Base-by-base conservation (phyloP, 768 basidiomycete species). In the Pleurotus salmoneostramineus region DNA sequence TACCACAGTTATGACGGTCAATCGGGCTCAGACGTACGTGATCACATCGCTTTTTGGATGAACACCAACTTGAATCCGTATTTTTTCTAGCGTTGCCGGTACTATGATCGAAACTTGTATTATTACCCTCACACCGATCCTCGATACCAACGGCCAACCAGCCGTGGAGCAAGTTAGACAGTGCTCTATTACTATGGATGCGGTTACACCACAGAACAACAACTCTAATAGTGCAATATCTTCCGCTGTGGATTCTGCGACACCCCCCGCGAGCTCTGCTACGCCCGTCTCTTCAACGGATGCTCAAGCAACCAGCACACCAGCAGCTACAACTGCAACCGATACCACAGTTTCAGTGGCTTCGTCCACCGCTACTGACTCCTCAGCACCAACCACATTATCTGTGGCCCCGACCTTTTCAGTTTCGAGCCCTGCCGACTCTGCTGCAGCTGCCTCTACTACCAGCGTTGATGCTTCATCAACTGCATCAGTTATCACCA, bases 101-200 rank as follows among this genome's bases (percentile, higher is more conserved):
- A 67, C 69, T 32, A 71, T 84, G 68, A 81, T 74, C 43, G 75
- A 84, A 71, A 83, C 77, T n/a, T 89, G 87, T 66, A 73, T 78
- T 7, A 71, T 84, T 49, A 80, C 81, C 7, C 73, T 87, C 48
- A 84, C 80, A 3, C 85, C 83, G 5, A 74, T 80, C 45, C 79
- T 73, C 51, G 80, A 77, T 62, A 65, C 68, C 3, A 71, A 77
- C 61, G 85, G 84, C 14, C 63, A 77, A n/a, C 71, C 72, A 44
- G 77, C 76, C 11, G 73, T 86, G 17, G 71, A 77, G 63, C 79
- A 86, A 62, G 78, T 85, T 49, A 72, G 72, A 62, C 76, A 73
- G 33, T 88, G 87, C 64, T 80, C 77, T 27, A 57, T 82, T 17
- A 59, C 72, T 43, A 66, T 73, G 63, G 66, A 68, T 17, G 56